These are phyloP conservation scores for Lactarius sanguifluus DNA, from an alignment of 768 basidiomycete genomes.

Conservation along the genomic window DNA sequence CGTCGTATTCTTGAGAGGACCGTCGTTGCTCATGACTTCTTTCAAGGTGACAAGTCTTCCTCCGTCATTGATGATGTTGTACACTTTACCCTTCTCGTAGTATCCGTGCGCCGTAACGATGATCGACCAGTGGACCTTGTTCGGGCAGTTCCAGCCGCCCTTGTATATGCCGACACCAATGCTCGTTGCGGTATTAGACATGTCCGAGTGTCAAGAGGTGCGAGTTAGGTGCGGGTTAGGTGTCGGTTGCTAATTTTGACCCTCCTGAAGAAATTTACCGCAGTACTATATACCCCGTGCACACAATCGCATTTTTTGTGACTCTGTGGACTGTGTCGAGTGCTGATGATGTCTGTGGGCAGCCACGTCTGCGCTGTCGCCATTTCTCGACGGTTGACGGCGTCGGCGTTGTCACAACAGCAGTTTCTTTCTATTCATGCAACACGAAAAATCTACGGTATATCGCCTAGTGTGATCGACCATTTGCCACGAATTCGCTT, in stretches of 20 bases:
- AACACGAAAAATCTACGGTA: not conserved
- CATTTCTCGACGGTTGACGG: not conserved
- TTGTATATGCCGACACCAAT: not conserved
- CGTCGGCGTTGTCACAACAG: not conserved
- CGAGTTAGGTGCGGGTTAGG: not conserved
- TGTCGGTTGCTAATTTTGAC: not conserved
- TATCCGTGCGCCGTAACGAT: constrained; percentile 1
- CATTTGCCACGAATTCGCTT: not conserved
- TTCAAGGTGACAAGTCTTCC: not conserved
- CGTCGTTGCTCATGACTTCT: not conserved
- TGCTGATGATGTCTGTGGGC: not conserved
- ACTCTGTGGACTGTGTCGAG: constrained; percentile 1
- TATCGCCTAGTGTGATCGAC: not conserved
- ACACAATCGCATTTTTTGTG: not conserved
- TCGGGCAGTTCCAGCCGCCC: constrained; percentile 1
- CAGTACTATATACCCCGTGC: not conserved
- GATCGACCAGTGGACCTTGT: not conserved
- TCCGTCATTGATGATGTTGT: constrained; percentile 4
- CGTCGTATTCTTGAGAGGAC: not conserved
- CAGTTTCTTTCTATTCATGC: not conserved
- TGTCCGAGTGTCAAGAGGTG: not conserved
- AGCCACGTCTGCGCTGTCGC: not conserved
- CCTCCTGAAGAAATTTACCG: not conserved
- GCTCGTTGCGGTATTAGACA: constrained; percentile 8
- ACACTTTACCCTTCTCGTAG: not conserved